Evolutionary conservation across 495 filamentous ascomycete genomes (phyloP), one percentile per base, ranked within the genome.

Genomic region (Aspergillus heteromorphus): DNA sequence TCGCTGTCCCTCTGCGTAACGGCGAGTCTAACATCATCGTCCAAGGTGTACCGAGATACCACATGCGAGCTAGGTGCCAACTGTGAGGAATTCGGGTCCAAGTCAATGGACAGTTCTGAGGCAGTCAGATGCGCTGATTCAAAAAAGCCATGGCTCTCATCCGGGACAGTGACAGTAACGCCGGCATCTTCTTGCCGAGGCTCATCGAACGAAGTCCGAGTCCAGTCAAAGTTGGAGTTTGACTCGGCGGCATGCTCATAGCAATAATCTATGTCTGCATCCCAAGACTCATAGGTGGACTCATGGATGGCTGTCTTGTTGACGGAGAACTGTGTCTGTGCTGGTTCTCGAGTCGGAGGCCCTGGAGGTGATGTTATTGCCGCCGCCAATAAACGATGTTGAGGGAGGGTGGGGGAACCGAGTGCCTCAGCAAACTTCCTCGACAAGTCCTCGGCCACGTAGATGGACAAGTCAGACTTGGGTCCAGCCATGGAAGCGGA

Each of bases 191-290:
- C 56, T 10, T 51, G 51, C 51, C 63, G 60, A 17, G 60, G 30
- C 45, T 73, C 63, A 3, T 76, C 67, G 6, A 73, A 56, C 17
- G 74, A 77, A 8, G 58, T 63, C 43, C 83, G 80, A 43, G 85
- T 79, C 91, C 91, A 96, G 55, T 93, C 87, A 57, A 91, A 96
- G 59, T 97, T 83, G 63, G 88, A 96, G 60, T 91, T 83, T 1
- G 91, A 90, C 67, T 97, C 92, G 7, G 87, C 89, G 43, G 86
- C 89, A 67, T 93, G 83, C 57, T 96, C 88, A 62, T 97, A 97
- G 66, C 87, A 93, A 67, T 88, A 97, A 65, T 96, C 92, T 60
- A 97, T 92, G 60, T 92, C 91, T 40, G 91, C 89, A 62, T 97
- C 92, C 92, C 92, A 97, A 18, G 78, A 86, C 41, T 84, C 80